Evolutionary conservation across 177 flowering plant species (phyloP).

Genomic region (Telopea speciosissima): DNA sequence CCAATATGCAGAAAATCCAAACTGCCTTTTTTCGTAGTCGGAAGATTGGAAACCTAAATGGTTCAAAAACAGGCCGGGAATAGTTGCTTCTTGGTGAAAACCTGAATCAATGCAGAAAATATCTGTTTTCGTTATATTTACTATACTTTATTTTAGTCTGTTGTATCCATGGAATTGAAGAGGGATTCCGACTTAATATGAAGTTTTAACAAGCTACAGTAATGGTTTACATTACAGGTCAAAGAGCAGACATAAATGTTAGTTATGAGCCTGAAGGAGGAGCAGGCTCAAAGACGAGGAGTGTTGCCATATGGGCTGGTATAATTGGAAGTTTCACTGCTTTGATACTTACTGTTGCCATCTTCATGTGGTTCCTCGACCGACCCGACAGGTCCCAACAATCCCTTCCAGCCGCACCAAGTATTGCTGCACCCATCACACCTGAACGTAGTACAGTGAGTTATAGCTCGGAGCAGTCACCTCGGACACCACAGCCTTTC

Average conservation of each 20-base stretch:
- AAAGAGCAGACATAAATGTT: constrained; percentile 54
- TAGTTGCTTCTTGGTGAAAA: not conserved
- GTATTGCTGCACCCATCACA: constrained; percentile 28
- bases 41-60: too few species aligned
- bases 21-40: not conserved
- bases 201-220: not conserved
- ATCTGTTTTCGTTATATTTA: not conserved
- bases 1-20: not conserved
- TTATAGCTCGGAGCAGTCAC: constrained; percentile 34
- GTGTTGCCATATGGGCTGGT: constrained; percentile 19
- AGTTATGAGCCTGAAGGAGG: constrained; percentile 40
- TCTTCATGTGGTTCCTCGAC: constrained; percentile 27
- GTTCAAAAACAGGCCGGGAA: not conserved
- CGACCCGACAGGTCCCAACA: constrained; percentile 25
- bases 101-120: not conserved
- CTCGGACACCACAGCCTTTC: constrained; percentile 79
- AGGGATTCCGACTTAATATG: not conserved
- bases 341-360: constrained; percentile 22
- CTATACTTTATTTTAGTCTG: not conserved
- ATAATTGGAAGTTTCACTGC: constrained; percentile 22
- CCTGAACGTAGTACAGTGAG: constrained; percentile 38
- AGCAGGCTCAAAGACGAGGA: constrained; percentile 3
- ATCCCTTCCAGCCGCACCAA: constrained; percentile 24
- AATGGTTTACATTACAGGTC: constrained; percentile 44
- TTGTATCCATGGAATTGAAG: not conserved